Conservation (phyloP, 192 early-diverging fungal genomes). For the Linnemannia exigua region DNA sequence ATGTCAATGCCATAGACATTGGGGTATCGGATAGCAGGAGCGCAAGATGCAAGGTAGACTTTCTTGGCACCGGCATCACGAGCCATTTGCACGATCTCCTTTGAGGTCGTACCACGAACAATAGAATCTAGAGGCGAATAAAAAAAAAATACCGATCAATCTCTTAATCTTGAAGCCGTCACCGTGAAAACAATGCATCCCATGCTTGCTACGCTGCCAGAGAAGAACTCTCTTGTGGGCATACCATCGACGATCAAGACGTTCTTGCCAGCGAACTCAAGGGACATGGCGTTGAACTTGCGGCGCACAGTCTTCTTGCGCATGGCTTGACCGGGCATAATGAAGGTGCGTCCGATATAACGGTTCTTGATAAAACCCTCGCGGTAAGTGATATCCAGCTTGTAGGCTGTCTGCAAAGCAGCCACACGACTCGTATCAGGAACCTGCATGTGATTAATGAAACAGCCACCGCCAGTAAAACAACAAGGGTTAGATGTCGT, state of each 20-base stretch:
- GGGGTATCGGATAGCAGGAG: slow-evolving; percentile 95
- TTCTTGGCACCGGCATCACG: slow-evolving; percentile 98
- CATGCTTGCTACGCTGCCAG: not conserved
- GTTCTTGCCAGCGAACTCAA: slow-evolving; percentile 97
- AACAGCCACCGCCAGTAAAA: not conserved
- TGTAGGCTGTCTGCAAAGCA: slow-evolving; percentile 92
- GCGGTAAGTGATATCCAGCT: slow-evolving; percentile 92
- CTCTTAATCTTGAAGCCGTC: not conserved
- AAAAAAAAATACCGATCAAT: not conserved
- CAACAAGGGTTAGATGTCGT: not conserved
- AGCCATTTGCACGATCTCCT: slow-evolving; percentile 99
- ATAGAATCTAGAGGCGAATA: slow-evolving; percentile 88
- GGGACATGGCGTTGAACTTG: slow-evolving; percentile 99
- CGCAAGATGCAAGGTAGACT: slow-evolving; percentile 99
- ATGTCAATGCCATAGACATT: slow-evolving; percentile 99
- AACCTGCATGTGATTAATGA: slow-evolving; percentile 60
- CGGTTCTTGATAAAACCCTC: slow-evolving; percentile 99
- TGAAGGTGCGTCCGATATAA: slow-evolving; percentile 99
- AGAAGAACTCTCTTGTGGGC: not conserved
- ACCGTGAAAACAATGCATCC: not conserved
- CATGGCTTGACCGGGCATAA: slow-evolving; percentile 98
- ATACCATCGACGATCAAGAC: slow-evolving; percentile 95
- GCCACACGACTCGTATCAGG: slow-evolving; percentile 97
- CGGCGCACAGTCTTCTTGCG: slow-evolving; percentile 92
- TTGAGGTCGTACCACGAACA: slow-evolving; percentile 99